A percentile compares a stretch with the other conserved stretches of the same genome.
Evolutionary conservation across 2,329 filamentous ascomycete species (phyloP).

Genomic region (Diaporthe citrichinensis): DNA sequence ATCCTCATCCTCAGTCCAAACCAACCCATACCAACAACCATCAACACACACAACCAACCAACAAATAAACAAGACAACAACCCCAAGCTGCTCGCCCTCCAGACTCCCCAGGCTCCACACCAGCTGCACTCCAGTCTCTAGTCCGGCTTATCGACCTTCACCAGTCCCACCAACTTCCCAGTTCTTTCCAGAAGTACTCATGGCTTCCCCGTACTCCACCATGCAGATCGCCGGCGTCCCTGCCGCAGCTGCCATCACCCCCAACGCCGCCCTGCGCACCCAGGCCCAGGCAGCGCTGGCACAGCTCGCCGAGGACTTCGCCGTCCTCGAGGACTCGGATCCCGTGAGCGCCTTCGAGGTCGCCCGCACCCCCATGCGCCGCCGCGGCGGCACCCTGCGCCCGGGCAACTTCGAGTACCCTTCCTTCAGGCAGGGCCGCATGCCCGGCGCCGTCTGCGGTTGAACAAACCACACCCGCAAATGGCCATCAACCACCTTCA

Average conservation of each 20-base stretch:
- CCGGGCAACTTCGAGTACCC: constrained; percentile 30
- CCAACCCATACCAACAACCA: not conserved
- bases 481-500: not conserved
- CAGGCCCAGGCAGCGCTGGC: constrained; percentile 22
- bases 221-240: constrained; percentile 27
- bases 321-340: constrained; percentile 28
- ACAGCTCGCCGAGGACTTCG: constrained; percentile 30
- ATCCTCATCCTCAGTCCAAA: not conserved
- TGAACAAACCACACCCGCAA: not conserved
- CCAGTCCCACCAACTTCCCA: not conserved
- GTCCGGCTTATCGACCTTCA: not conserved
- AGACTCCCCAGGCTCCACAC: constrained; percentile 25
- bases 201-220: constrained; percentile 31
- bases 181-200: not conserved
- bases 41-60: not conserved
- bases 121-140: constrained; percentile 30
- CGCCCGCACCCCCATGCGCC: constrained; percentile 29
- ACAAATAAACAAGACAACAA: not conserved
- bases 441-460: constrained; percentile 25
- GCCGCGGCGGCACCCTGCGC: constrained; percentile 30
- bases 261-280: constrained; percentile 20
- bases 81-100: not conserved
- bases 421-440: constrained; percentile 23
- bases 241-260: constrained; percentile 19
- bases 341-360: constrained; percentile 30